Evolutionary conservation across 2,329 filamentous ascomycete species (phyloP), one percentile per base, ranked within the genome.

Genomic region (Aspergillus hortae): DNA sequence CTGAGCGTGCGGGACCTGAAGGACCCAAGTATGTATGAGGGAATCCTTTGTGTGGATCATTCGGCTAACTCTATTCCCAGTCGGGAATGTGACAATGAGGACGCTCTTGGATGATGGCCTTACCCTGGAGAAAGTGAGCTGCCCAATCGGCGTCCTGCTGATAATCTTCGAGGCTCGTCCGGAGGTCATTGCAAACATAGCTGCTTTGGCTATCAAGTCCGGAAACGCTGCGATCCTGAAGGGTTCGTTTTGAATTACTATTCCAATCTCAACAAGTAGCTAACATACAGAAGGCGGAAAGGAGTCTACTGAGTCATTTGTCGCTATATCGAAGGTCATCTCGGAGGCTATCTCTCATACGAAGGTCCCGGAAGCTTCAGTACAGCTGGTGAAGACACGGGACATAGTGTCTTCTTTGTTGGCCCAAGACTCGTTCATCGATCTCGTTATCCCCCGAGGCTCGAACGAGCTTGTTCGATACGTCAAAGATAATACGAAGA

Each of bases 81-180:
- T 97, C 64, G 92, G 92, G 64, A 88, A 87, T 67, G 80, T 94
- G 49, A 92, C 90, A 38, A 78, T 95, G 65, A 85, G 88, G 56
- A 97, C 91, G 42, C 82, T 86, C 52, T 81, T 99, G 10, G 94
- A 97, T 70, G 88, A 96, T 61, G 88, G 86, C 48, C 81, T 99
- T 48, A 80, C 87, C 48, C 81, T 99, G 54, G 90, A 96, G 68
- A 86, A 92, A 56, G 88, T 96, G 44, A 91, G 90, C 38, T 96
- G 90, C 68, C 94, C 94, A 5, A 97, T 99, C 61, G 94, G 94
- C 54, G 92, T 97, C n/a, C 83, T 99, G 40, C 82, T 99, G 60
- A 94, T 99, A 74, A 97, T 99, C 67, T 99, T 99, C 67, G 94
- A 99, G 75, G 94, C 94, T 33, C 88, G 94, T 6, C 94, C 94